Percentiles rank a stretch among this genome's conserved stretches.
Conservation (phyloP, 225 moss, liverwort and hornwort species). For the Bryum argenteum region DNA sequence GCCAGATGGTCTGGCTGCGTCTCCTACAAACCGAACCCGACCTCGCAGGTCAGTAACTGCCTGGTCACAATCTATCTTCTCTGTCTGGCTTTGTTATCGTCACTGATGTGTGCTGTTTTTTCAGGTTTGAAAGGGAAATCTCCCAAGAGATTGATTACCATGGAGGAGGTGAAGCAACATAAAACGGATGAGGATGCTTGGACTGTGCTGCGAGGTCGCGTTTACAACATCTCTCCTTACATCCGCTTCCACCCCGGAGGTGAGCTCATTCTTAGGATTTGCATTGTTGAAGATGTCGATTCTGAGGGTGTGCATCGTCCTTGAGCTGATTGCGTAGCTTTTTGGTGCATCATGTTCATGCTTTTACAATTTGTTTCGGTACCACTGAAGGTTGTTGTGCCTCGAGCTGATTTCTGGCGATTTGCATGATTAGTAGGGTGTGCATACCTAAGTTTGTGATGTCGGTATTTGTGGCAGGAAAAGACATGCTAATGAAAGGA, state of each 20-base stretch:
- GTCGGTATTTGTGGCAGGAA: conserved; percentile 60
- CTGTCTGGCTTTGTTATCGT: too few relatives aligned
- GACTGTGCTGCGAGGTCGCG: conserved; percentile 91
- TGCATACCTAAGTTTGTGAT: background rate
- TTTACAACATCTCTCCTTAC: conserved; percentile 96
- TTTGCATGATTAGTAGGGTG: conserved; percentile 16
- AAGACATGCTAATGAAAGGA: conserved; percentile 95
- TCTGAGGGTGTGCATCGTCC: too few relatives aligned
- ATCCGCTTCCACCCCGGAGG: conserved; percentile 98
- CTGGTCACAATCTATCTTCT: background rate
- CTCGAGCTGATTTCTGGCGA: conserved; percentile 17
- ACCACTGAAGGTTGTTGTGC: background rate
- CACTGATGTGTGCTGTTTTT: conserved; percentile 1
- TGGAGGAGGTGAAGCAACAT: conserved; percentile 92
- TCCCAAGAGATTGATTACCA: conserved; percentile 67
- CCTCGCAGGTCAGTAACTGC: conserved; percentile 62
- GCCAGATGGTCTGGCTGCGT: conserved; percentile 98
- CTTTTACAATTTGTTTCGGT: too few relatives aligned
- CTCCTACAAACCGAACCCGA: conserved; percentile 83
- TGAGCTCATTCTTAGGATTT: conserved; percentile 9
- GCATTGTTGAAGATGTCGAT: too few relatives aligned
- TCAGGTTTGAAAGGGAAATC: conserved; percentile 90
- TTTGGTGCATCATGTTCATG: too few relatives aligned
- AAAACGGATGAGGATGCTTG: conserved; percentile 86
- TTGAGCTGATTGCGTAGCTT: too few relatives aligned